phyloP scores from a whole-genome alignment of 495 filamentous ascomycete genomes.

The Xylaria palmicola region DNA sequence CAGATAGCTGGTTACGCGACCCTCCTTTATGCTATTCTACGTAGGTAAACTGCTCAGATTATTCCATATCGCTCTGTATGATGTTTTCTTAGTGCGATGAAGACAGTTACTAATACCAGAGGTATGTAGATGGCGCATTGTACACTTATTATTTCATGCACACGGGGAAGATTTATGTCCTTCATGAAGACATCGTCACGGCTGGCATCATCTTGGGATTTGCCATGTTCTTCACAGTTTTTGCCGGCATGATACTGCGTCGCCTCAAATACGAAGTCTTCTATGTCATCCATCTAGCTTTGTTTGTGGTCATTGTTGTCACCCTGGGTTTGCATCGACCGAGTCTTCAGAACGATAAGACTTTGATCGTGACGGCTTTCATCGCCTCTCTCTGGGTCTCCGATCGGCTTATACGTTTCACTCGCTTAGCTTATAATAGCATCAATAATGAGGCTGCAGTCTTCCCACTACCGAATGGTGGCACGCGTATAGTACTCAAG shows the following conservation, averaged over 20 bases:
- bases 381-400: conserved; percentile 48
- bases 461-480: conserved; percentile 54
- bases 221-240: conserved; percentile 39
- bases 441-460: conserved; percentile 55
- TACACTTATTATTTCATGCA: conserved; percentile 43
- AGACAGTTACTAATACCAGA: not conserved
- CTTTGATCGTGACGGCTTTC: conserved; percentile 45
- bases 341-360: conserved; percentile 35
- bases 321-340: conserved; percentile 56
- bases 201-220: conserved; percentile 51
- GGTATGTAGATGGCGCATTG: conserved; percentile 32
- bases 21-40: conserved; percentile 44
- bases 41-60: not conserved
- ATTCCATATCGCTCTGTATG: not conserved
- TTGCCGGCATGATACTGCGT: conserved; percentile 42
- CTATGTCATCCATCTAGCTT: conserved; percentile 53
- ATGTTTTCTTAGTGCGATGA: not conserved
- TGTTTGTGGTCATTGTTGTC: conserved; percentile 52
- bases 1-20: conserved; percentile 57
- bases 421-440: conserved; percentile 48
- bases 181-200: conserved; percentile 41
- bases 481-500: conserved; percentile 54
- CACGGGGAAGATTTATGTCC: conserved; percentile 21
- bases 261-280: conserved; percentile 57
- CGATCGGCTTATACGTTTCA: conserved; percentile 52